These are phyloP conservation scores for Linnemannia zychae DNA, from an alignment of 192 early-diverging fungal genomes.

Conservation along the genomic window DNA sequence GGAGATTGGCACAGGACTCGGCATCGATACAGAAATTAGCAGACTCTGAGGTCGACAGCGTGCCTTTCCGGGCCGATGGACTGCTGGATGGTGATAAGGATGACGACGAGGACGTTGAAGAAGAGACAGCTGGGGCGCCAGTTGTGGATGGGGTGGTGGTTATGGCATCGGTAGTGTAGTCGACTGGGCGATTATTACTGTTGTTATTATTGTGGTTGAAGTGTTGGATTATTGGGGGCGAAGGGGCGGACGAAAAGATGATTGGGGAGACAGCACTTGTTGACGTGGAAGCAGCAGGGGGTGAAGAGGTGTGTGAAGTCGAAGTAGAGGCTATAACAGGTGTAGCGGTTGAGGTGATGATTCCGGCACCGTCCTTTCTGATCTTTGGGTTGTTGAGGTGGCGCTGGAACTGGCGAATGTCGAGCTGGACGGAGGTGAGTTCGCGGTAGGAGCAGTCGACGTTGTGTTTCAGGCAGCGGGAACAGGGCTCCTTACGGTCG, in stretches of 20 bases:
- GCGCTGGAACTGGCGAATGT: constrained; percentile 52
- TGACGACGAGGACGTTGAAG: background rate
- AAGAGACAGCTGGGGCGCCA: background rate
- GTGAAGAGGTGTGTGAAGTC: background rate
- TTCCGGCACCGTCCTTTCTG: constrained; percentile 25
- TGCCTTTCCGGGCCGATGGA: background rate
- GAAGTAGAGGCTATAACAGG: constrained; percentile 14
- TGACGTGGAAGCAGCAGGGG: background rate
- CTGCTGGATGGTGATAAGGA: background rate
- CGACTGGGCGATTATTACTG: background rate
- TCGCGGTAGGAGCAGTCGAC: constrained; percentile 55
- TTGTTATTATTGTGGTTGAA: background rate
- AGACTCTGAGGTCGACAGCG: background rate
- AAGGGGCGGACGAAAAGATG: background rate
- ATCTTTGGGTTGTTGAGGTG: constrained; percentile 45
- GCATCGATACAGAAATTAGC: background rate
- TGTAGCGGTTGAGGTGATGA: constrained; percentile 32
- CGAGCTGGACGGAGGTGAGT: constrained; percentile 50
- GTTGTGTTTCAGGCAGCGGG: constrained; percentile 41
- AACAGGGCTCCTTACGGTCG: constrained; percentile 55
- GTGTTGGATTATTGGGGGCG: constrained; percentile 3
- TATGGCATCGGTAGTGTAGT: background rate
- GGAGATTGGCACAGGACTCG: constrained; percentile 2
- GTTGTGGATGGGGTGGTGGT: background rate
- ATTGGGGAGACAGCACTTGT: background rate